A percentile compares a stretch with the other conserved stretches of the same genome.
Conservation (phyloP, 2,329 filamentous ascomycete genomes). For the Bipolaris victoriae region DNA sequence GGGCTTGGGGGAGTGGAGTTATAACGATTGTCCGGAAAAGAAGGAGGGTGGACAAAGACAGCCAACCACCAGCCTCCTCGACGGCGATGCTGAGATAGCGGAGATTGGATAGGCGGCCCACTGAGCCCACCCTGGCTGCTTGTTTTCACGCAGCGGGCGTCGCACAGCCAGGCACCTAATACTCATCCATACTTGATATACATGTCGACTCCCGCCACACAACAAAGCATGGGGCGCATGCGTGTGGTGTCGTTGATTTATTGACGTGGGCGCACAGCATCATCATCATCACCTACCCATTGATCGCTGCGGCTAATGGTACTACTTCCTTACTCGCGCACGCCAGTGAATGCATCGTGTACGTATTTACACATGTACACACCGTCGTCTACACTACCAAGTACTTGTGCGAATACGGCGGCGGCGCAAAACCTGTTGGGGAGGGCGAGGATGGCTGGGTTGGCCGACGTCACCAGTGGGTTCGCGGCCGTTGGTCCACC, state of each 20-base stretch:
- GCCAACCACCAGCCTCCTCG: neutral
- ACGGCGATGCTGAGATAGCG: conserved; percentile 2
- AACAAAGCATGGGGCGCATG: neutral
- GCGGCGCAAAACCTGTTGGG: conserved; percentile 16
- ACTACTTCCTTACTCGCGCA: too few species aligned
- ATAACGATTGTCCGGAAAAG: neutral
- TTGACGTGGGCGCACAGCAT: too few species aligned
- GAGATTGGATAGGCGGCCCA: conserved; percentile 10
- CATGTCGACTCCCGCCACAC: neutral
- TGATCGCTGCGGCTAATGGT: too few species aligned
- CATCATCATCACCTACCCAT: too few species aligned
- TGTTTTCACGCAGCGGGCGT: conserved; percentile 7
- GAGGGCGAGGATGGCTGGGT: conserved; percentile 12
- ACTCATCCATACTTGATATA: too few species aligned
- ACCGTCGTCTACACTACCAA: too few species aligned
- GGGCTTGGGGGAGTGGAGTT: too few species aligned
- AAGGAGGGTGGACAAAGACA: neutral
- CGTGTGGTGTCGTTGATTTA: too few species aligned
- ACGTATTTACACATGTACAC: too few species aligned
- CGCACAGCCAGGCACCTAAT: neutral
- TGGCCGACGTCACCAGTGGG: conserved; percentile 21
- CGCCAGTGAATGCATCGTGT: too few species aligned
- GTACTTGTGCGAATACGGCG: too few species aligned
- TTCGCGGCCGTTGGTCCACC: conserved; percentile 2
- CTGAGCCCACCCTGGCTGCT: conserved; percentile 4